Conservation (phyloP, 2,329 filamentous ascomycete genomes). For the Diplodia scrobiculata region DNA sequence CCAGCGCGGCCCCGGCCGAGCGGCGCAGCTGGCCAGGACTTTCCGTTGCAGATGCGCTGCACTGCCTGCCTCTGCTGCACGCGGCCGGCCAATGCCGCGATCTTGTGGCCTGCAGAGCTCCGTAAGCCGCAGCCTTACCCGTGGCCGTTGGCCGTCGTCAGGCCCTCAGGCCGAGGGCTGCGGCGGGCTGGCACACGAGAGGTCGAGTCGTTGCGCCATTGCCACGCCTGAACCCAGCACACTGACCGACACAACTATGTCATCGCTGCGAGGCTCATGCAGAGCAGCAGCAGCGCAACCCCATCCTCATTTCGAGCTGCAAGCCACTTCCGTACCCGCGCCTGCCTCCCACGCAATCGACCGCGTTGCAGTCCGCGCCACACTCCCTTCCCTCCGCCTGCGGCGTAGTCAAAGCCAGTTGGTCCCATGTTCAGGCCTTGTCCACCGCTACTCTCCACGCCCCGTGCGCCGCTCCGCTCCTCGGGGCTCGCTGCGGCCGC, state of each 20-base stretch:
- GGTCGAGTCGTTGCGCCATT: neutral
- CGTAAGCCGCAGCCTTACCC: slow-evolving; percentile 5
- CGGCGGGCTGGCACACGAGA: slow-evolving; percentile 6
- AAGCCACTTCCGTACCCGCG: slow-evolving; percentile 14
- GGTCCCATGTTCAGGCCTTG: neutral
- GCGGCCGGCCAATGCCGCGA: neutral
- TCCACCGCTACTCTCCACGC: slow-evolving; percentile 5
- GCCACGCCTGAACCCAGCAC: slow-evolving; percentile 7
- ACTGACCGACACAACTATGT: slow-evolving; percentile 2
- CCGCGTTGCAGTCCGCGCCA: slow-evolving; percentile 14
- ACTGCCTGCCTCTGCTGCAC: neutral
- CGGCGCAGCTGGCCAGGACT: neutral
- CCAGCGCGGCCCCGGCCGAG: neutral
- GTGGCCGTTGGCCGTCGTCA: neutral
- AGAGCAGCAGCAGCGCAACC: neutral
- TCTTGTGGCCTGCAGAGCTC: neutral
- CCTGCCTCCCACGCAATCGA: slow-evolving; percentile 9
- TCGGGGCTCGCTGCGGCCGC: slow-evolving; percentile 3
- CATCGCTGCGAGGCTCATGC: slow-evolving; percentile 14
- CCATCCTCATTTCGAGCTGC: slow-evolving; percentile 14
- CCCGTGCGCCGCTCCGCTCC: neutral
- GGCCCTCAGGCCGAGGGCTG: slow-evolving; percentile 4
- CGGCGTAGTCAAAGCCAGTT: neutral
- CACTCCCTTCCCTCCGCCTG: neutral
- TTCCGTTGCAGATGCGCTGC: slow-evolving; percentile 5